A percentile compares a stretch with the other conserved stretches of the same genome.
These are phyloP conservation scores for Phaeosphaeriaceae sp. DNA, from an alignment of 2,329 filamentous ascomycete species.

Conservation along the genomic window DNA sequence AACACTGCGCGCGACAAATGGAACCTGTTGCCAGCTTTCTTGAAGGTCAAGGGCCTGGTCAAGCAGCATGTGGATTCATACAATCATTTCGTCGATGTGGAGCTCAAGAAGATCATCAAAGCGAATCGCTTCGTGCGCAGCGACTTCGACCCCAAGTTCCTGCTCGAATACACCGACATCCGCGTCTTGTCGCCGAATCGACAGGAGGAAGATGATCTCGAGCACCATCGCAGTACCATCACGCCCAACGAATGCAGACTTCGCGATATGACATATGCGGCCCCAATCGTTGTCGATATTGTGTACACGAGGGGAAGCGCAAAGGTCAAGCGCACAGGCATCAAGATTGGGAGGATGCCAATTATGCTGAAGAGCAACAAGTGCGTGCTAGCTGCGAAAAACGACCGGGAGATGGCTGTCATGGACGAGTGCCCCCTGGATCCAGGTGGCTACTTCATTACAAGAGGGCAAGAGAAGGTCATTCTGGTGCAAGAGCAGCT, in stretches of 20 bases:
- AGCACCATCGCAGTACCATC: slow-evolving; percentile 60
- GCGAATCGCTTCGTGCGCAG: slow-evolving; percentile 88
- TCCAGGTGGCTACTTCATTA: slow-evolving; percentile 96
- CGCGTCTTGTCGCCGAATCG: slow-evolving; percentile 83
- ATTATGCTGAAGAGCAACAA: slow-evolving; percentile 97
- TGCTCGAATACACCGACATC: slow-evolving; percentile 90
- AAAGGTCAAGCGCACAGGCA: slow-evolving; percentile 73
- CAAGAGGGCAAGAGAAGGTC: slow-evolving; percentile 97
- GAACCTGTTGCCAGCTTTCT: slow-evolving; percentile 94
- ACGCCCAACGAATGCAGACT: slow-evolving; percentile 96
- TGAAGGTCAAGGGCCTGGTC: slow-evolving; percentile 95
- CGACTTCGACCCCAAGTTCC: slow-evolving; percentile 92
- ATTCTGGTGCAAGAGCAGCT: slow-evolving; percentile 98
- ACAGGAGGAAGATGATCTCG: slow-evolving; percentile 73
- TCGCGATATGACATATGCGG: slow-evolving; percentile 97
- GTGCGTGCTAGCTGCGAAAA: slow-evolving; percentile 83
- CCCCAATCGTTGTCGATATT: slow-evolving; percentile 91
- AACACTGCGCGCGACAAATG: slow-evolving; percentile 86
- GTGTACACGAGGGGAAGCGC: slow-evolving; percentile 85
- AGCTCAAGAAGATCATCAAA: slow-evolving; percentile 95
- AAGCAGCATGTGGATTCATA: slow-evolving; percentile 99
- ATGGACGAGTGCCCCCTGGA: slow-evolving; percentile 97
- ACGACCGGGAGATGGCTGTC: slow-evolving; percentile 84
- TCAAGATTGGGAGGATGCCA: slow-evolving; percentile 88
- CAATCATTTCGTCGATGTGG: slow-evolving; percentile 96